Evolutionary conservation across 352 stramenopile species (phyloP).

Genomic region (Globisporangium orthogonon): DNA sequence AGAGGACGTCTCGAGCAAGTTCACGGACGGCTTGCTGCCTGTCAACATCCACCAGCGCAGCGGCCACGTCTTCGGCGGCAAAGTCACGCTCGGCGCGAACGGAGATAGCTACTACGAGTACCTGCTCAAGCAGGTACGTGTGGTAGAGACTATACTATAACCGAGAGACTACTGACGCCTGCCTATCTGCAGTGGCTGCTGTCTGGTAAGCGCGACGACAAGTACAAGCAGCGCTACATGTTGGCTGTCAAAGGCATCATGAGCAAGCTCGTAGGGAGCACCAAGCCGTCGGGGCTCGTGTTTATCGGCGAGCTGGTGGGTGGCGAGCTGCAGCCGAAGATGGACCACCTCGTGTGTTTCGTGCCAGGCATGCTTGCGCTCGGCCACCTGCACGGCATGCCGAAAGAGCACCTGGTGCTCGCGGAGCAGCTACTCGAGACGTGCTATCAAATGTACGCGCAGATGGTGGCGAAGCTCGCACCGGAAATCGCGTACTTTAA

Average conservation of each 20-base stretch:
- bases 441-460: constrained; percentile 86
- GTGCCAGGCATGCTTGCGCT: constrained; percentile 84
- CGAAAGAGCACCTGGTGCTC: constrained; percentile 51
- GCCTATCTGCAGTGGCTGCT: constrained; percentile 43
- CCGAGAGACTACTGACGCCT: neutral
- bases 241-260: constrained; percentile 59
- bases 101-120: constrained; percentile 87
- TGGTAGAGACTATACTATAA: neutral
- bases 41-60: constrained; percentile 37
- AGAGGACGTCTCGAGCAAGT: constrained; percentile 43
- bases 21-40: constrained; percentile 44
- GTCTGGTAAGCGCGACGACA: constrained; percentile 65
- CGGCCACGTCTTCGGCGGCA: constrained; percentile 34
- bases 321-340: constrained; percentile 50
- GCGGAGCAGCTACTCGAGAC: constrained; percentile 76
- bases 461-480: constrained; percentile 76
- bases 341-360: constrained; percentile 91
- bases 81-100: constrained; percentile 66
- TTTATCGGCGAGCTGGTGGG: constrained; percentile 69
- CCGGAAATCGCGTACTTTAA: constrained; percentile 84
- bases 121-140: constrained; percentile 64
- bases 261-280: constrained; percentile 42
- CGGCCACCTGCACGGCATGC: constrained; percentile 67
- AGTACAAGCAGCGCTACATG: constrained; percentile 63
- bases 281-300: constrained; percentile 47